Evolutionary conservation across 2,329 filamentous ascomycete species (phyloP), one percentile per base, ranked within the genome.

Genomic region (Trichoderma asperellum): DNA sequence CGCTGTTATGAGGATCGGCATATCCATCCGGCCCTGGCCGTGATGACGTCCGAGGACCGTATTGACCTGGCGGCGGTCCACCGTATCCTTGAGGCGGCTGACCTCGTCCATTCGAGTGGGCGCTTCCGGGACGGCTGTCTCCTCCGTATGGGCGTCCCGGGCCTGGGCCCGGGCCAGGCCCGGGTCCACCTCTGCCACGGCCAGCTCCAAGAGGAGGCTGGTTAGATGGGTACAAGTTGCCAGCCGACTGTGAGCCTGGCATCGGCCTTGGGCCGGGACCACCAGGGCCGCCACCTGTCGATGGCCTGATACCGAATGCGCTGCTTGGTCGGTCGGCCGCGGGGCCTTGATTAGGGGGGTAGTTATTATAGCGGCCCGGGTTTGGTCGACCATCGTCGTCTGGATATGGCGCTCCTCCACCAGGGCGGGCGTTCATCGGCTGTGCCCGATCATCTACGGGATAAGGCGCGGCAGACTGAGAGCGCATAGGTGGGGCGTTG

Each of bases 391-490:
- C 75, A 63, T 87, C 86, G 67, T 87, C 85, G 55, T 87, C 85
- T 4, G 85, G 86, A 70, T 88, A 88, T 0, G 86, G 85, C 0
- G 83, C 83, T 3, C 79, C 77, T 3, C 85, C 85, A 68, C 81
- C 82, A 4, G 85, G 80, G 43, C 85, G 80, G 21, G 83, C 70
- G 68, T 77, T 81, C 56, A 84, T 77, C n/a, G 83, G 84, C 58
- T 85, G 82, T 24, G 88, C 86, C 65, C 83, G 82, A 72, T 92
- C 89, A 72, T 92, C 90, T 61, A 89, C 85, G 0, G 91, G 91
- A 74, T 94, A 94, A 1, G 91, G 91, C 1, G 89, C 88, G 27
- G 86, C 83, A 11, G 89, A 86, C 68, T 83, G 86, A 18, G 87
- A 79, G 40, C 87, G 83, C 57, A 78, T 73, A 43, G 72, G 73